Evolutionary conservation across 257 asterid species (phyloP).

Genomic region (Nicotiana benthamiana): DNA sequence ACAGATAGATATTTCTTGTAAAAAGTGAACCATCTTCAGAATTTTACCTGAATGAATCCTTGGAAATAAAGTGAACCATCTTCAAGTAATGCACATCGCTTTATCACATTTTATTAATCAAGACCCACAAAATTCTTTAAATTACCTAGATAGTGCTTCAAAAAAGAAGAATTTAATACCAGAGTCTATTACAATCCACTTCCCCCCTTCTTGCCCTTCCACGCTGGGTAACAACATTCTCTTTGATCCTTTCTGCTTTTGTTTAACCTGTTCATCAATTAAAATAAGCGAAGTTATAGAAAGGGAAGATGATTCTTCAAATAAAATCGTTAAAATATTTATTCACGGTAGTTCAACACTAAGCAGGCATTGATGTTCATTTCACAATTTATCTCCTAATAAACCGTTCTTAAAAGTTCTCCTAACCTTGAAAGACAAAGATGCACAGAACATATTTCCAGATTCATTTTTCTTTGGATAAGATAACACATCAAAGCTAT

Average conservation of each 20-base stretch:
- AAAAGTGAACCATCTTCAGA: neutral
- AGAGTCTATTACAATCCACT: slow-evolving; percentile 90
- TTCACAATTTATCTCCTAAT: neutral
- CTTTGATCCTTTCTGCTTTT: slow-evolving; percentile 84
- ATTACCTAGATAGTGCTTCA: neutral
- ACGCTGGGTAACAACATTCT: slow-evolving; percentile 81
- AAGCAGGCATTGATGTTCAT: neutral
- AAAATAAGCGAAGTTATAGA: neutral
- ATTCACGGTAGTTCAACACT: neutral
- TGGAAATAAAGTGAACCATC: neutral
- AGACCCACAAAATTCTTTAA: neutral
- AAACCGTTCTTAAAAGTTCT: neutral
- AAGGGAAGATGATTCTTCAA: slow-evolving; percentile 1
- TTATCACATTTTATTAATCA: neutral
- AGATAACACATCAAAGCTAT: neutral
- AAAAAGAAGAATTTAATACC: slow-evolving; percentile 32
- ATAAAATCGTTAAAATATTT: neutral
- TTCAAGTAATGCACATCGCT: neutral
- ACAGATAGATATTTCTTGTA: neutral
- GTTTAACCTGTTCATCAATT: slow-evolving; percentile 64
- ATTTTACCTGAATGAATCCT: neutral
- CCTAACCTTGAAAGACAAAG: neutral
- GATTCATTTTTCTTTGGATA: neutral
- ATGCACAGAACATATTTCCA: neutral
- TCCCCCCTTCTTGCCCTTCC: slow-evolving; percentile 89